Evolutionary conservation across 805 yeast genomes (phyloP).

Genomic region (Osmozyma mogii): DNA sequence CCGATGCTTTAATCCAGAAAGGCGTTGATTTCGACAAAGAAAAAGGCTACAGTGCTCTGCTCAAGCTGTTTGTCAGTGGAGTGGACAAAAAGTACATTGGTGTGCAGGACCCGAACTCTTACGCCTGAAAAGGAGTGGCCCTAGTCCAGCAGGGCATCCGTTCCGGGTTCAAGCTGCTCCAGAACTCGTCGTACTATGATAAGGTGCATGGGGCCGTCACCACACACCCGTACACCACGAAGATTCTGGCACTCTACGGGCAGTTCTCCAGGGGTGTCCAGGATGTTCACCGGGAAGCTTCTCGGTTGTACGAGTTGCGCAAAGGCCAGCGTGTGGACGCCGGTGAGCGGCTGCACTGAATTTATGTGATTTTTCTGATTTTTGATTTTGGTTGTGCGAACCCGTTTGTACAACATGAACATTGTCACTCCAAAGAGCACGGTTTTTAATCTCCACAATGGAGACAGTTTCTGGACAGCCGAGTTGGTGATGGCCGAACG

Average conservation of each 20-base stretch:
- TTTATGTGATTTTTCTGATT: too few species aligned
- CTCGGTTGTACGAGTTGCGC: constrained; percentile 57
- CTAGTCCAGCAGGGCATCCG: constrained; percentile 19
- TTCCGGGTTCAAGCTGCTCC: constrained; percentile 30
- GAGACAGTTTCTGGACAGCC: too few species aligned
- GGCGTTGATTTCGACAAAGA: constrained; percentile 59
- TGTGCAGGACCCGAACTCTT: constrained; percentile 44
- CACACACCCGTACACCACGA: constrained; percentile 45
- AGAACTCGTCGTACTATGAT: constrained; percentile 33
- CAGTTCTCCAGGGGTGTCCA: constrained; percentile 46
- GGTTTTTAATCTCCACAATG: too few species aligned
- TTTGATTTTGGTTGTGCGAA: too few species aligned
- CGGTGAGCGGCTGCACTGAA: too few species aligned
- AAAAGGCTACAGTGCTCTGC: constrained; percentile 51
- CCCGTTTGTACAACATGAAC: too few species aligned
- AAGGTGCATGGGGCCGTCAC: constrained; percentile 23
- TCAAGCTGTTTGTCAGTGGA: constrained; percentile 45
- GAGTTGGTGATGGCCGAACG: too few species aligned
- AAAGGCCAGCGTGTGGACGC: too few species aligned
- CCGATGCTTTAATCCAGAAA: constrained; percentile 52
- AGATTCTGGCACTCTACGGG: constrained; percentile 53
- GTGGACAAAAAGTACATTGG: constrained; percentile 56
- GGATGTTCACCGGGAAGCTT: constrained; percentile 69
- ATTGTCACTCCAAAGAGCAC: too few species aligned
- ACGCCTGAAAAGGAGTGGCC: constrained; percentile 23